These are phyloP conservation scores for Globisporangium splendens DNA, from an alignment of 352 stramenopile species.

Conservation along the genomic window DNA sequence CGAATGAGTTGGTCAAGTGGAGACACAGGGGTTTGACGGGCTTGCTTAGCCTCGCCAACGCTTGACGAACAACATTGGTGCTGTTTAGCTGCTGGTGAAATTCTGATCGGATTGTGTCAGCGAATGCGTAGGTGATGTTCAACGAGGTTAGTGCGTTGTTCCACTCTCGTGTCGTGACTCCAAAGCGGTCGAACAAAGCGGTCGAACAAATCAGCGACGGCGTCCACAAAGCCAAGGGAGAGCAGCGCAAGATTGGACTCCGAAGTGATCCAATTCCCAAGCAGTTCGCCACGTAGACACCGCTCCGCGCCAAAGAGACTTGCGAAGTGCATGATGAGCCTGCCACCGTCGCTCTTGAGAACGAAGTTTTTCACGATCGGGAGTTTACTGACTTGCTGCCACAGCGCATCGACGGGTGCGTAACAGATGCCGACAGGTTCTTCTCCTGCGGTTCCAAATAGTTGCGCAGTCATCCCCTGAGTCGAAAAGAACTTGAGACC, in stretches of 20 bases:
- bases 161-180: not conserved
- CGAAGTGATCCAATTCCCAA: not conserved
- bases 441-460: not conserved
- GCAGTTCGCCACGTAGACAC: not conserved
- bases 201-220: not conserved
- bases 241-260: not conserved
- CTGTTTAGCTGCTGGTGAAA: not conserved
- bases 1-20: constrained; percentile 1
- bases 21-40: not conserved
- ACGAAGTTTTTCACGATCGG: not conserved
- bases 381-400: not conserved
- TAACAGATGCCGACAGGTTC: not conserved
- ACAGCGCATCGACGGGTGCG: not conserved
- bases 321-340: not conserved
- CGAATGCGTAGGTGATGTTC: not conserved
- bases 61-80: not conserved
- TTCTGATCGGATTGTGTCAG: no score
- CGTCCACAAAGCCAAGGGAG: not conserved
- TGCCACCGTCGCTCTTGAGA: not conserved
- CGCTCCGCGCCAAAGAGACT: not conserved
- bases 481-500: not conserved
- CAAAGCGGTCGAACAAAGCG: not conserved
- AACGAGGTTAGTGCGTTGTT: not conserved
- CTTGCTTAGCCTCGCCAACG: not conserved
- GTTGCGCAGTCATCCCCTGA: constrained; percentile 1